Evolutionary conservation across 2,329 filamentous ascomycete genomes (phyloP).

Genomic region (Neopestalotiopsis sp.): DNA sequence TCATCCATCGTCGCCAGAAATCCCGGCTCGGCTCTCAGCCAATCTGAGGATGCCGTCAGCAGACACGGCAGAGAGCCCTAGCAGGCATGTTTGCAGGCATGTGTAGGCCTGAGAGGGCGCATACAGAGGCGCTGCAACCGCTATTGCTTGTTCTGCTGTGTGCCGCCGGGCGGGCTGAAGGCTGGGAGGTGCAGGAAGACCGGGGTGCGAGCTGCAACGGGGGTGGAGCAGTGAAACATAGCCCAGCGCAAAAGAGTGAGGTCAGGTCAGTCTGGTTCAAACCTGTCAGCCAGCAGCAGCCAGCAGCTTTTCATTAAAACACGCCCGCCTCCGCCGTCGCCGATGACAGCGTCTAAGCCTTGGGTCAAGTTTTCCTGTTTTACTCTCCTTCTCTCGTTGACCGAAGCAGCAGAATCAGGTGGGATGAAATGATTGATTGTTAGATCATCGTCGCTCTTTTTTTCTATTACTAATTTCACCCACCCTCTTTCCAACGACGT

Average conservation of each 20-base stretch:
- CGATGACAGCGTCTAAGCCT: neutral
- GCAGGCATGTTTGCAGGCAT: neutral
- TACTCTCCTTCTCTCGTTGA: neutral
- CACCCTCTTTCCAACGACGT: neutral
- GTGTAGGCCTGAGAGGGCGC: no score
- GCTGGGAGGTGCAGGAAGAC: neutral
- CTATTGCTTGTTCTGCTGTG: neutral
- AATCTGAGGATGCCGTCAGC: slow-evolving; percentile 1
- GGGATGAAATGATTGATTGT: neutral
- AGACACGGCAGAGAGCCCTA: neutral
- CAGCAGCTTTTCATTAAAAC: neutral
- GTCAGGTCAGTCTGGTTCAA: neutral
- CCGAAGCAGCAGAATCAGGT: neutral
- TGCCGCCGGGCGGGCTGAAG: neutral
- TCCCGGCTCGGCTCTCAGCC: neutral
- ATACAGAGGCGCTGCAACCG: neutral
- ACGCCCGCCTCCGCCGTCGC: neutral
- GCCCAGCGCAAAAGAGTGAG: neutral
- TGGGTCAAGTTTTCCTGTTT: neutral
- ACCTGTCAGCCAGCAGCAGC: neutral
- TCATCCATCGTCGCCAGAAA: neutral
- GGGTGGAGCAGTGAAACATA: slow-evolving; percentile 1
- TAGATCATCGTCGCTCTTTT: slow-evolving; percentile 1
- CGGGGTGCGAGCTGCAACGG: neutral
- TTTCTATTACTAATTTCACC: neutral